Conservation (phyloP, 1,139 yeast species). For the Hemisphaericaspora xylanilytica region DNA sequence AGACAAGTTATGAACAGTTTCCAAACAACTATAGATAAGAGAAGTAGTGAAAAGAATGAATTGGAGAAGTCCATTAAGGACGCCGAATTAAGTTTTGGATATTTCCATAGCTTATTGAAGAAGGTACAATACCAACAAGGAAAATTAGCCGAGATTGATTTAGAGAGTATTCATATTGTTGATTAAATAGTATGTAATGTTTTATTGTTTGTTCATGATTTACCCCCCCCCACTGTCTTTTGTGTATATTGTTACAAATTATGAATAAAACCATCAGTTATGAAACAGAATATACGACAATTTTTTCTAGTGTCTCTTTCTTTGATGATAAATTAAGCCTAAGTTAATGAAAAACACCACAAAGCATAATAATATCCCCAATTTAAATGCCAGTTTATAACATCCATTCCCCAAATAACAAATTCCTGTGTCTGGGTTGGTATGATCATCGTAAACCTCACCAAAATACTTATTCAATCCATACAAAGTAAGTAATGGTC, state of each 20-base stretch:
- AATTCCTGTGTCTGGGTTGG: slow-evolving; percentile 31
- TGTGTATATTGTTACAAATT: neutral
- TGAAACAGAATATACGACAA: neutral
- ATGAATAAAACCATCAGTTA: neutral
- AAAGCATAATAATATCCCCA: slow-evolving; percentile 27
- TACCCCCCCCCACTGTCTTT: neutral
- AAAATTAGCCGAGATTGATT: slow-evolving; percentile 48
- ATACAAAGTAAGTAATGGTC: slow-evolving; percentile 37
- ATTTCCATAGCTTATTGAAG: slow-evolving; percentile 55
- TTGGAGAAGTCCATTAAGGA: slow-evolving; percentile 52
- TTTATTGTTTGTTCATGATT: slow-evolving; percentile 1
- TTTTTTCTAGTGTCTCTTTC: slow-evolving; percentile 11
- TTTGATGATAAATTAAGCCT: slow-evolving; percentile 27
- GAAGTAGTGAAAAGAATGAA: slow-evolving; percentile 58
- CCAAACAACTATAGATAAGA: slow-evolving; percentile 66
- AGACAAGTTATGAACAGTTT: slow-evolving; percentile 79
- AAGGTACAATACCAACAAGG: slow-evolving; percentile 48
- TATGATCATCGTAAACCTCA: slow-evolving; percentile 33
- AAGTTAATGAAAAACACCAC: slow-evolving; percentile 22
- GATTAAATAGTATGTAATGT: slow-evolving; percentile 25
- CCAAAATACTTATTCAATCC: slow-evolving; percentile 42
- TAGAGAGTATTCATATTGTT: slow-evolving; percentile 49
- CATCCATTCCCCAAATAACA: slow-evolving; percentile 40
- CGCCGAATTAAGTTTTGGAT: slow-evolving; percentile 58
- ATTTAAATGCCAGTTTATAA: slow-evolving; percentile 33